phyloP scores from a whole-genome alignment of 306 rosid species.

The Luffa aegyptiaca region DNA sequence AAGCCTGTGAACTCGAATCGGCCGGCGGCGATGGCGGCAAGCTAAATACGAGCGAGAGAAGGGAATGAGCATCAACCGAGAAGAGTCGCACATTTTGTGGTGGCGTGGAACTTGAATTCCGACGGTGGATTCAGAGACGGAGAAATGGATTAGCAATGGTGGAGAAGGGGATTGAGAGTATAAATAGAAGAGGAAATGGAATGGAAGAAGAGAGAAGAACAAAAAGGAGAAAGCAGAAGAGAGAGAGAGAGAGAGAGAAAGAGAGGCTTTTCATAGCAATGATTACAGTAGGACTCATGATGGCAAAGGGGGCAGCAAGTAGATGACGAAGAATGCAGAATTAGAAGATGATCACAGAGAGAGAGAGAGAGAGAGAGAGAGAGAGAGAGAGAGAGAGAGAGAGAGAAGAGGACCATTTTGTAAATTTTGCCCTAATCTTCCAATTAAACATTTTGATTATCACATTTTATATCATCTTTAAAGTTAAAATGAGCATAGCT shows the following conservation, averaged over 20 bases:
- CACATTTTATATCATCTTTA: too few species aligned
- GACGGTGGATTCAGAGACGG: background rate
- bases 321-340: conserved; percentile 31
- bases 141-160: background rate
- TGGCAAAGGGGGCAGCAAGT: conserved; percentile 46
- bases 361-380: too few species aligned
- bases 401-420: too few species aligned
- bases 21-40: conserved; percentile 24
- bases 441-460: too few species aligned
- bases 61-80: conserved; percentile 12
- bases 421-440: too few species aligned
- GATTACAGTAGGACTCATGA: conserved; percentile 64
- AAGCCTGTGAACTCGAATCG: conserved; percentile 32
- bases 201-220: background rate
- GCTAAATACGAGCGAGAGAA: conserved; percentile 5
- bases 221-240: background rate
- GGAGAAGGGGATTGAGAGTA: background rate
- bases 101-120: background rate
- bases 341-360: conserved; percentile 12
- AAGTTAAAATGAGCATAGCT: too few species aligned
- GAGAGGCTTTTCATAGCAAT: conserved; percentile 45
- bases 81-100: conserved; percentile 37
- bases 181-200: background rate
- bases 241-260: background rate
- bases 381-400: too few species aligned